Evolutionary conservation across 345 rosid species (phyloP), one percentile per base, ranked within the genome.

Genomic region (Cochlearia excelsa): DNA sequence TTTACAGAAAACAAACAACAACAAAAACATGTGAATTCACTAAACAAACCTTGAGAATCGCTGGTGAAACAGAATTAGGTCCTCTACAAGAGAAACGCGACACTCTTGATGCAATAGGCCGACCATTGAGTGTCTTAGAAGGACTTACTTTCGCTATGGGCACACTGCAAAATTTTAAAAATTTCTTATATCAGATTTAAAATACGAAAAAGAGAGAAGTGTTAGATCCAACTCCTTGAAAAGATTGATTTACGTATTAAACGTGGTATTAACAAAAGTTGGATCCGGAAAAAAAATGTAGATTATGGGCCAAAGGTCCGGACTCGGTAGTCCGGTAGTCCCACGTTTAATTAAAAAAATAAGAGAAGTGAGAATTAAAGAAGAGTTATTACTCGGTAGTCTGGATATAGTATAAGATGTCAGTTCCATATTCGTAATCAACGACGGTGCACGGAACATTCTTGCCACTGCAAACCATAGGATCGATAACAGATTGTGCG

Each of bases 21-120:
- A 7, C 3, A 3, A 16, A 34, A 7, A 46, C 28, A 2, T 2
- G 3, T 37, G 9, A 47, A 0, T 9, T 30, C n/a, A 28, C 33
- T 9, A 31, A 0, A 60, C 50, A 52, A 38, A 69, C 68, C 74
- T 70, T 70, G 2, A 70, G 65, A 57, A 70, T 63, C 1, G 74
- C 69, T 26, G 74, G 74, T 47, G 83, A 72, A 9, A 84, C 47
- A 3, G 87, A 79, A 56, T 78, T 84, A 44, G 86, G 90, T 30
- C 90, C 86, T 77, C 90, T 74, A 9, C 78, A 67, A 29, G 85
- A 74, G 57, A 81, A 81, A 27, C 43, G 40, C 23, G 85, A 55
- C 30, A 78, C 70, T 28, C 72, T 74, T 16, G 81, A 49, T 42
- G 76, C 51, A 1, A 74, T 48, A 9, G 80, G 79, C 5, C 51